Base-by-base conservation (phyloP, 1,139 yeast species). In the Candida frijolesensis region DNA sequence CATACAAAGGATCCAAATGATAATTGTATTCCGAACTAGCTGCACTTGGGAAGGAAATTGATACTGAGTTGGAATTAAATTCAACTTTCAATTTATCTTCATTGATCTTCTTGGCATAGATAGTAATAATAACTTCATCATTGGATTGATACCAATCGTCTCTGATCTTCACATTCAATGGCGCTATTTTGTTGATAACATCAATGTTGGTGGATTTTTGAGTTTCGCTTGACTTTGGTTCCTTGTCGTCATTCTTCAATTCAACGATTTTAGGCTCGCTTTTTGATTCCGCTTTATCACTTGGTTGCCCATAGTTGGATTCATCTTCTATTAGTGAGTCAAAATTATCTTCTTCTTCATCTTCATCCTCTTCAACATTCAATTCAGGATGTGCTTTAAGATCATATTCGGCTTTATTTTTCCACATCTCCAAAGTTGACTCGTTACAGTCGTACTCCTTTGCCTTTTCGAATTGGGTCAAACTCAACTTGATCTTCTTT, bases 61-160 rank as follows among this genome's bases (percentile, higher is more conserved):
- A 54, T 1, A 79, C 72, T 0, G 76, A 61, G 3, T 54, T 57
- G 1, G 60, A 45, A 4, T 61, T 58, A 50, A 82, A 74, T 1
- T 68, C 65, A 15, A 82, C 70, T 2, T 62, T 59, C 40, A 77
- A 66, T 1, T 71, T 59, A 2, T 74, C 78, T 45, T 71, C 67
- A 16, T 87, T 84, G 30, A 86, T 76, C 41, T 80, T 80, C 56
- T 87, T 85, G 50, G 90, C 83, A 59, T 87, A 94, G 7, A 94
- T 71, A 1, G 96, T 83, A 33, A 92, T 74, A 6, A 85, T 84
- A 14, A 91, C 80, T 2, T 69, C 65, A 0, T 72, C 73, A 14
- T 72, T 64, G 18, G 83, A 76, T 64, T 91, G 96, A 67, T 85
- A 90, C 91, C 95, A 91, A 60, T 91, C 97, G 41, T 79, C 82